These are phyloP conservation scores for Microdochium bolleyi DNA, from an alignment of 2,329 filamentous ascomycete species.

Conservation along the genomic window DNA sequence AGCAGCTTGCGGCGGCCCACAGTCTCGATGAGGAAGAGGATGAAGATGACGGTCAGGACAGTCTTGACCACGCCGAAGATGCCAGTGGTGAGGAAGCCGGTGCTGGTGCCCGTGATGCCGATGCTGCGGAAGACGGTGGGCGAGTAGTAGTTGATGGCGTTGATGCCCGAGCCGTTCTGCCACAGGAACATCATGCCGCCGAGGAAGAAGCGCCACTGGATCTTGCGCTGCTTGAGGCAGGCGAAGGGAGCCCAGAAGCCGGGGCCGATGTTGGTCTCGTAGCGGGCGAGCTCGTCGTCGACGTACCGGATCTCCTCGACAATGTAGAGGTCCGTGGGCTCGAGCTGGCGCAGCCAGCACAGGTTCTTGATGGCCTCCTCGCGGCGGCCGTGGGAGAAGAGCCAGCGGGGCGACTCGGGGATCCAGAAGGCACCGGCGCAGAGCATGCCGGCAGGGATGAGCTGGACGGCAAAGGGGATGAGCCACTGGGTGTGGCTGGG, in stretches of 20 bases:
- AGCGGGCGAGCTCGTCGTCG: constrained; percentile 60
- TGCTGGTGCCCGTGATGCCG: constrained; percentile 49
- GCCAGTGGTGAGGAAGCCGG: constrained; percentile 52
- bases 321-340: constrained; percentile 53
- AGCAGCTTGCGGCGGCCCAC: constrained; percentile 52
- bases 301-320: constrained; percentile 66
- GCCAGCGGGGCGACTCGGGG: constrained; percentile 61
- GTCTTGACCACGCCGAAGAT: constrained; percentile 61
- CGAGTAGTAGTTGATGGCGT: constrained; percentile 57
- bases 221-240: constrained; percentile 43
- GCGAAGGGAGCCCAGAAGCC: constrained; percentile 72
- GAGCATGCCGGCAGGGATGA: constrained; percentile 58
- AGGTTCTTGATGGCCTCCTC: constrained; percentile 51
- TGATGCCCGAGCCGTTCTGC: constrained; percentile 71
- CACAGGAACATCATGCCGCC: constrained; percentile 69
- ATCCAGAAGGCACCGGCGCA: constrained; percentile 51
- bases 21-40: constrained; percentile 54
- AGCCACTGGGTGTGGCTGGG: constrained; percentile 49
- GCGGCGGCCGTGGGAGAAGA: constrained; percentile 53
- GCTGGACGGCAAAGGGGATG: constrained; percentile 57
- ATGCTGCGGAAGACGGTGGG: constrained; percentile 58
- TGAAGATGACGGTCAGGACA: constrained; percentile 51
- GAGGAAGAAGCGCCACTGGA: constrained; percentile 66
- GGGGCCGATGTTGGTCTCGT: constrained; percentile 52
- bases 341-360: constrained; percentile 57